Base-by-base conservation (phyloP, 2,329 filamentous ascomycete genomes). In the Huntiella decipiens region DNA sequence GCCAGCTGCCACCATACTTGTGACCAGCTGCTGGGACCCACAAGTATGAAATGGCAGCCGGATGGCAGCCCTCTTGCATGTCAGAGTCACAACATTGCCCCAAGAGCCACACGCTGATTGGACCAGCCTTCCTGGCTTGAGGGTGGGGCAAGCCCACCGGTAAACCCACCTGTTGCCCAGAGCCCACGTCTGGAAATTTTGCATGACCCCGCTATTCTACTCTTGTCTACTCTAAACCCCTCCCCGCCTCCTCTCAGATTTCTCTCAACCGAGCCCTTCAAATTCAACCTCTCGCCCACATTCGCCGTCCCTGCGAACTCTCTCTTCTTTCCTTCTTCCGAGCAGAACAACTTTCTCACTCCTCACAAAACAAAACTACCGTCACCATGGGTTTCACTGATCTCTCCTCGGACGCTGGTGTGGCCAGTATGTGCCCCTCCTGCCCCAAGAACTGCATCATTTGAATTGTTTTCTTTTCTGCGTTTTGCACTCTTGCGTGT, bases 311-410 rank as follows among this genome's bases (percentile, higher is more conserved):
- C 48, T 54, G 31, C 49, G 47, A 43, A 51, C 42, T 52, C 44
- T 53, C 51, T 52, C 48, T 46, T 54, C 48, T 51, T 48, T 46
- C 50, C 44, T 45, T 48, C 47, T 50, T 47, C 49, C 48, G 47
- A 50, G 46, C 47, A 47, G 44, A 49, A 49, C 33, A 47, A 39
- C 38, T 45, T 53, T 51, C 49, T 51, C 47, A 49, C 48, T 46
- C 46, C 46, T 48, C 52, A 45, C 51, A 56, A 53, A 54, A 52
- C 56, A 41, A 53, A 54, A 52, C 56, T 35, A 53, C 51, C 52
- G 50, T 56, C 60, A 73, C 59, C 57, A 82, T 82, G 77, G 77
- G 77, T 63, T 81, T 81, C 71, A 66, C 70, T 62, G 76, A 81
- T 62, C 66, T 82, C 57, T 60, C 75, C 56, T 70, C 73, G 61